phyloP scores from a whole-genome alignment of 1,284 basidiomycete species.

The Sporisorium scitamineum region DNA sequence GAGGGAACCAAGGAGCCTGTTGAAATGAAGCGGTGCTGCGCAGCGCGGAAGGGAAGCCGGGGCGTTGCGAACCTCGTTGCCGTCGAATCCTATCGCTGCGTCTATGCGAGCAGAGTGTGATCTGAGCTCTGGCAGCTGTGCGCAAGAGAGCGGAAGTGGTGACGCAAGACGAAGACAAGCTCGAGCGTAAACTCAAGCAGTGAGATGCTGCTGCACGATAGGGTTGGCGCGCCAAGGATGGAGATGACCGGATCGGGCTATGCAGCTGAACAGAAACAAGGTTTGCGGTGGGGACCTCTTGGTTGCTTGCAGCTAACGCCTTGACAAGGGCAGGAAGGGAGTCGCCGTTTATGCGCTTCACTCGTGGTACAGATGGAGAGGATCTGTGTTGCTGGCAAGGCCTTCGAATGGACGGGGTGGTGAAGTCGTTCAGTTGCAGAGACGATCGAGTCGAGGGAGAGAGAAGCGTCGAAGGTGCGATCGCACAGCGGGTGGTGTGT shows the following conservation, averaged over 20 bases:
- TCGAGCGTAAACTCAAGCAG: slow-evolving; percentile 2
- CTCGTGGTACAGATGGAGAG: not conserved
- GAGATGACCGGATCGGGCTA: slow-evolving; percentile 4
- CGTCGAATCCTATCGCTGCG: not conserved
- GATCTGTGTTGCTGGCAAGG: not conserved
- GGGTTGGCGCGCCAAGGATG: slow-evolving; percentile 4
- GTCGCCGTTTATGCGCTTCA: not conserved
- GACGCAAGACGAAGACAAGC: not conserved
- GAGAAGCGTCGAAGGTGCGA: not conserved
- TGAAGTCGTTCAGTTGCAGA: not conserved
- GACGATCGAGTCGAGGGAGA: not conserved
- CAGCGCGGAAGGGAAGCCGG: slow-evolving; percentile 9
- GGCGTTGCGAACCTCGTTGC: slow-evolving; percentile 13
- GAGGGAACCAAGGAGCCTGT: not conserved
- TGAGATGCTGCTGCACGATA: not conserved
- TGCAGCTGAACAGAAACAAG: not conserved
- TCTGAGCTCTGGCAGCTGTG: not conserved
- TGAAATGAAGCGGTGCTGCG: slow-evolving; percentile 33
- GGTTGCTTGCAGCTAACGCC: not conserved
- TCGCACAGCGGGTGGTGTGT: not conserved
- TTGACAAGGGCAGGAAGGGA: not conserved
- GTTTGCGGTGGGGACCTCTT: slow-evolving; percentile 1
- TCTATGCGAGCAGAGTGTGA: not conserved
- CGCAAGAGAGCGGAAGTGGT: not conserved
- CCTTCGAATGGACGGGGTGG: not conserved